Evolutionary conservation across 1,284 basidiomycete genomes (phyloP).

Genomic region (Porodaedalea pini): DNA sequence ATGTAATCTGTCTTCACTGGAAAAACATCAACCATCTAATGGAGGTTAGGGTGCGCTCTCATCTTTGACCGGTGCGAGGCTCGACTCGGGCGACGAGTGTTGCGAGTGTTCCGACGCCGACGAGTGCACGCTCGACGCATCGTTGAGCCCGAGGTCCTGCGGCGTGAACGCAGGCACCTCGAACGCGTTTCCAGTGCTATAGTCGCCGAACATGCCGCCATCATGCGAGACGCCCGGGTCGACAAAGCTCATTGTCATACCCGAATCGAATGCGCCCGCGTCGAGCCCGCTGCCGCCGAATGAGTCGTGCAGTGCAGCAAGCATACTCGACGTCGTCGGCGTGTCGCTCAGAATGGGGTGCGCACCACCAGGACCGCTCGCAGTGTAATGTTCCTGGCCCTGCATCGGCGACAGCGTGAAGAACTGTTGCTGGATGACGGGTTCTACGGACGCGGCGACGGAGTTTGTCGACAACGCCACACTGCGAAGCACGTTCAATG

Average conservation of each 20-base stretch:
- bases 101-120: slow-evolving; percentile 24
- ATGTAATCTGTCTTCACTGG: not conserved
- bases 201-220: slow-evolving; percentile 47
- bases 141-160: slow-evolving; percentile 61
- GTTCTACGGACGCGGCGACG: slow-evolving; percentile 84
- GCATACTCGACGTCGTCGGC: slow-evolving; percentile 83
- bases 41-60: slow-evolving; percentile 32
- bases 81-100: slow-evolving; percentile 27
- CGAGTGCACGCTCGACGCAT: slow-evolving; percentile 28
- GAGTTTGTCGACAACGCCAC: slow-evolving; percentile 85
- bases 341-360: slow-evolving; percentile 56
- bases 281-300: slow-evolving; percentile 64
- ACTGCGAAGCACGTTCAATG: slow-evolving; percentile 78
- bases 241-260: slow-evolving; percentile 45
- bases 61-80: slow-evolving; percentile 41
- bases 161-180: slow-evolving; percentile 63
- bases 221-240: slow-evolving; percentile 53
- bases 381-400: slow-evolving; percentile 72
- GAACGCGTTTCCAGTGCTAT: slow-evolving; percentile 54
- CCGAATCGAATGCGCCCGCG: slow-evolving; percentile 57
- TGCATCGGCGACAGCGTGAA: slow-evolving; percentile 77
- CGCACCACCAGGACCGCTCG: slow-evolving; percentile 40
- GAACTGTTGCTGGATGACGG: slow-evolving; percentile 83
- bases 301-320: slow-evolving; percentile 73
- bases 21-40: no score